These are phyloP conservation scores for Penicillium digitatum DNA, from an alignment of 2,329 filamentous ascomycete species.

Conservation along the genomic window DNA sequence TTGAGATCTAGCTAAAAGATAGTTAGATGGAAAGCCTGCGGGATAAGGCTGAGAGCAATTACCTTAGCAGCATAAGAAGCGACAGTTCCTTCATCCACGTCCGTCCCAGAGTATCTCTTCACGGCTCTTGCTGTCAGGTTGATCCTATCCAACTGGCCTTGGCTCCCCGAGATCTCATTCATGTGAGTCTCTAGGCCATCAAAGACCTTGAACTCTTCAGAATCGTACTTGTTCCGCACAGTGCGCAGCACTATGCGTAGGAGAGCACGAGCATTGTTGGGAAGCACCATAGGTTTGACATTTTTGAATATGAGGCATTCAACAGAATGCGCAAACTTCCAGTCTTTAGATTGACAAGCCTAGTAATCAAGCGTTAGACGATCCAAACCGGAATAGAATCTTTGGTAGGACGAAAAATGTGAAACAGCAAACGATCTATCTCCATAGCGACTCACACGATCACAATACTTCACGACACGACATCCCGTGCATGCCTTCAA, in stretches of 20 bases:
- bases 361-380: slow-evolving; percentile 26
- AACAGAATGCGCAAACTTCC: slow-evolving; percentile 56
- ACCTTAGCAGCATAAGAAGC: slow-evolving; percentile 48
- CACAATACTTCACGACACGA: slow-evolving; percentile 57
- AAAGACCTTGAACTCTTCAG: slow-evolving; percentile 44
- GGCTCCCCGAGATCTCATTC: slow-evolving; percentile 44
- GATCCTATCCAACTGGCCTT: slow-evolving; percentile 48
- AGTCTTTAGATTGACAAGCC: slow-evolving; percentile 57
- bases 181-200: slow-evolving; percentile 48
- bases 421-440: not conserved
- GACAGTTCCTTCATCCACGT: slow-evolving; percentile 43
- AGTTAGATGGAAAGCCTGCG: not conserved
- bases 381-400: not conserved
- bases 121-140: slow-evolving; percentile 53
- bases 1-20: slow-evolving; percentile 52
- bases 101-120: slow-evolving; percentile 50
- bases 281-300: slow-evolving; percentile 48
- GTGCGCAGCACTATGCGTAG: slow-evolving; percentile 51
- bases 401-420: not conserved
- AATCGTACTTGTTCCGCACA: slow-evolving; percentile 34
- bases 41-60: not conserved
- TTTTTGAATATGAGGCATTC: slow-evolving; percentile 55
- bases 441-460: slow-evolving; percentile 46
- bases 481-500: slow-evolving; percentile 58
- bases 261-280: slow-evolving; percentile 54